phyloP scores from a whole-genome alignment of 495 filamentous ascomycete genomes.

The Xanthoparmelia taractica region DNA sequence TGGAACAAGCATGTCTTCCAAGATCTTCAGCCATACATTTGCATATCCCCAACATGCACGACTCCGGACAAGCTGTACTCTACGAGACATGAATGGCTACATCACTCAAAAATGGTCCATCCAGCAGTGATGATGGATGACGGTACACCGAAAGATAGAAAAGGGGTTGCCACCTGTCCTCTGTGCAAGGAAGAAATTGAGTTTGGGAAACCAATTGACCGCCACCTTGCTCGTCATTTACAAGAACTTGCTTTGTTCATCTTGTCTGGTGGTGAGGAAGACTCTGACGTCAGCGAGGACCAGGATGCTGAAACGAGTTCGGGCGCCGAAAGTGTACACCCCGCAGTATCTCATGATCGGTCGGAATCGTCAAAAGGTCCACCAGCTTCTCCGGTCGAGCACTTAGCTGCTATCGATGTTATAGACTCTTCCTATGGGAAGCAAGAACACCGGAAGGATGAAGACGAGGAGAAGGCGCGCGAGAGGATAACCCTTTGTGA shows the following conservation, averaged over 20 bases:
- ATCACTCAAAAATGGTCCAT: neutral
- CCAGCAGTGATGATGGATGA: constrained; percentile 13
- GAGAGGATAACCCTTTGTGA: neutral
- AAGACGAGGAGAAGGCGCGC: neutral
- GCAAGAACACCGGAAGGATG: neutral
- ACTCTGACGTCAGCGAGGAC: neutral
- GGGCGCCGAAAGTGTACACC: neutral
- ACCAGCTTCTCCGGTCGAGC: neutral
- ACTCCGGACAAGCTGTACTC: constrained; percentile 19
- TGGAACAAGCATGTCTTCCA: constrained; percentile 23
- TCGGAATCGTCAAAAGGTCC: neutral
- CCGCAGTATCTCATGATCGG: neutral
- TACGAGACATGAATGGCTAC: constrained; percentile 21
- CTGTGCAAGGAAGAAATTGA: neutral
- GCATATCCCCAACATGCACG: constrained; percentile 16
- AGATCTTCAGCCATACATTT: constrained; percentile 27
- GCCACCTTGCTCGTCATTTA: constrained; percentile 16
- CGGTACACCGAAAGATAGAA: neutral
- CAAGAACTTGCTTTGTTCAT: constrained; percentile 18
- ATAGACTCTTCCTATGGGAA: neutral
- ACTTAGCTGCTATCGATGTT: neutral
- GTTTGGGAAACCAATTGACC: constrained; percentile 1
- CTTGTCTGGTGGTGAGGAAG: neutral
- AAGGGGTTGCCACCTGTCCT: constrained; percentile 5
- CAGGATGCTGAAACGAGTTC: neutral